Percentiles rank a stretch among this genome's conserved stretches.
Conservation (phyloP, 1,284 basidiomycete genomes). For the Calocybe gambosa region DNA sequence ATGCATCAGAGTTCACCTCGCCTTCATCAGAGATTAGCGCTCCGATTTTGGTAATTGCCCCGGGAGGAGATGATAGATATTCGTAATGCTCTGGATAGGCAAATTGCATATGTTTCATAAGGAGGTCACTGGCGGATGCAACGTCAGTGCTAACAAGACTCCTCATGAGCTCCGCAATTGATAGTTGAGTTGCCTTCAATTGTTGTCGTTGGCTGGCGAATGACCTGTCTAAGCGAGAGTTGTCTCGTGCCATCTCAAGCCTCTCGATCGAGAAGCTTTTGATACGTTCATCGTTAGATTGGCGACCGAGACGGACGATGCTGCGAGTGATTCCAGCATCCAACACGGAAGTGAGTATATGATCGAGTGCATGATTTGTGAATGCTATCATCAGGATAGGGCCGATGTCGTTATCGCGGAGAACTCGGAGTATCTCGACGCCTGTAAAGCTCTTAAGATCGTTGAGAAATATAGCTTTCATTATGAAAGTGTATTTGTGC, state of each 20-base stretch:
- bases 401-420: conserved; percentile 41
- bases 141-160: conserved; percentile 26
- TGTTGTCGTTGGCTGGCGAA: conserved; percentile 28
- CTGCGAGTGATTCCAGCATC: conserved; percentile 55
- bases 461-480: conserved; percentile 24
- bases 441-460: conserved; percentile 43
- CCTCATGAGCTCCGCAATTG: conserved; percentile 41
- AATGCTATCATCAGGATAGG: conserved; percentile 67
- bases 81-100: conserved; percentile 38
- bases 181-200: conserved; percentile 39
- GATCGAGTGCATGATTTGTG: conserved; percentile 74
- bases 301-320: conserved; percentile 59
- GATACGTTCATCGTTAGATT: conserved; percentile 54
- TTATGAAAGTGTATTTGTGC: neutral
- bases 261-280: conserved; percentile 51
- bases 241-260: conserved; percentile 39
- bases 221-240: conserved; percentile 34
- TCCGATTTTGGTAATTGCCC: conserved; percentile 33
- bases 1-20: conserved; percentile 6
- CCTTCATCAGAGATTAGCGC: conserved; percentile 17
- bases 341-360: conserved; percentile 56
- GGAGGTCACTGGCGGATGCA: conserved; percentile 31
- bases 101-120: conserved; percentile 34
- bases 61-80: conserved; percentile 31
- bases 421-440: conserved; percentile 56